Percentiles rank a stretch among this genome's conserved stretches.
Evolutionary conservation across 176 grass and related monocot genomes (phyloP).

Genomic region (Juncus effusus): DNA sequence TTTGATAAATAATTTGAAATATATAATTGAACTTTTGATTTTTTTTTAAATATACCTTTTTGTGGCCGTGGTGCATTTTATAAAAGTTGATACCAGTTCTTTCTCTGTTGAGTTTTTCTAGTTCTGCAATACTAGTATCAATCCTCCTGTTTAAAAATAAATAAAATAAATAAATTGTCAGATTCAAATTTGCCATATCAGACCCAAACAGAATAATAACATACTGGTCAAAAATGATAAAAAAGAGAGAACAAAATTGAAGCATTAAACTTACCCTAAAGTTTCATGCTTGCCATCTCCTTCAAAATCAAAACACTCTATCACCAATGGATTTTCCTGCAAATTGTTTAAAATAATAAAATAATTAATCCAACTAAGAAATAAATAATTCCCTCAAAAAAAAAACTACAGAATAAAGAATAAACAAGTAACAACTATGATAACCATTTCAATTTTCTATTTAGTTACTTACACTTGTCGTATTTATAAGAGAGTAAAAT

Average conservation of each 20-base stretch:
- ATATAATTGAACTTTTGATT: neutral
- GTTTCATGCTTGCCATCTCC: slow-evolving; percentile 65
- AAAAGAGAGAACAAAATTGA: no score
- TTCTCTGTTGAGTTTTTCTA: slow-evolving; percentile 60
- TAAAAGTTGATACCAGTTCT: slow-evolving; percentile 64
- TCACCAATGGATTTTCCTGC: slow-evolving; percentile 92
- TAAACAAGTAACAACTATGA: slow-evolving; percentile 23
- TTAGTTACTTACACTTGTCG: no score
- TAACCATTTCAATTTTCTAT: no score
- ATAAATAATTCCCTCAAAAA: neutral
- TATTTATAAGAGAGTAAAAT: neutral
- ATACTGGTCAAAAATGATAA: no score
- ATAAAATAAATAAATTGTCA: neutral
- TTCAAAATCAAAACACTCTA: slow-evolving; percentile 98
- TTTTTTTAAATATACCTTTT: slow-evolving; percentile 37
- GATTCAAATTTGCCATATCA: neutral
- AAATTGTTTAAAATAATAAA: slow-evolving; percentile 17
- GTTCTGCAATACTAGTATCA: slow-evolving; percentile 59
- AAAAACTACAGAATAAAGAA: slow-evolving; percentile 6
- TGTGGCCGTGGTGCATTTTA: slow-evolving; percentile 41
- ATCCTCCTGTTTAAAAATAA: slow-evolving; percentile 45
- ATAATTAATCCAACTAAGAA: no score
- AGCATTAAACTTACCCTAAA: slow-evolving; percentile 57
- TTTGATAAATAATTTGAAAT: neutral
- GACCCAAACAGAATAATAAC: neutral